Percentiles rank a stretch among this genome's conserved stretches.
Evolutionary conservation across 2,329 filamentous ascomycete species (phyloP).

Genomic region (Amesomyces nigricolor): DNA sequence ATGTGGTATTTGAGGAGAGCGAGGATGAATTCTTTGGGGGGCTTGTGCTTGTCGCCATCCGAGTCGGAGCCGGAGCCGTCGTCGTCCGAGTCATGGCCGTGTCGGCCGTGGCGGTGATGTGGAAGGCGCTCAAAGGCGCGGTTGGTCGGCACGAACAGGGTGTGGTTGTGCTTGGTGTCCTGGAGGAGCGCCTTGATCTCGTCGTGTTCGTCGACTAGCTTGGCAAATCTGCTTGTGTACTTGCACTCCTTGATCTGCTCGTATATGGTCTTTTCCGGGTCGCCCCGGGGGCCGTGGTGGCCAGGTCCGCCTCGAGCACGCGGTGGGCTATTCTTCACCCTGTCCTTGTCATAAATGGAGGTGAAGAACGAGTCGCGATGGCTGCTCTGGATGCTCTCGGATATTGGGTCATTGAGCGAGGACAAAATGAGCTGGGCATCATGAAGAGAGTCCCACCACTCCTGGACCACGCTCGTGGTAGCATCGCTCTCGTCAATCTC

Average conservation of each 20-base stretch:
- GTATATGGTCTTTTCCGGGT: slow-evolving; percentile 67
- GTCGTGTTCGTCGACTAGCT: slow-evolving; percentile 66
- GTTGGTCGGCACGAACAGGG: slow-evolving; percentile 75
- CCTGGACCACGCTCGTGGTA: slow-evolving; percentile 5
- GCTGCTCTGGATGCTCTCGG: slow-evolving; percentile 3
- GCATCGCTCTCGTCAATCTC: not conserved
- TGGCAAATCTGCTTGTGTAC: slow-evolving; percentile 69
- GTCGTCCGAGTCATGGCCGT: slow-evolving; percentile 5
- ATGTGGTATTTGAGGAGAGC: slow-evolving; percentile 71
- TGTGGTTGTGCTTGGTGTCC: slow-evolving; percentile 68
- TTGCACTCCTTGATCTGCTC: slow-evolving; percentile 71
- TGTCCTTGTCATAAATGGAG: not conserved
- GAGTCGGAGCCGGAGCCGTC: not conserved
- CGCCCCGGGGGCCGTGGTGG: slow-evolving; percentile 27
- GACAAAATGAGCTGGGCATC: slow-evolving; percentile 4
- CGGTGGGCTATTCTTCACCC: not conserved
- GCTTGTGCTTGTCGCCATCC: slow-evolving; percentile 33
- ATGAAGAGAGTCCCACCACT: slow-evolving; percentile 18
- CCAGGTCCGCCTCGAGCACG: slow-evolving; percentile 22
- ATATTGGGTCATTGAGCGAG: slow-evolving; percentile 13
- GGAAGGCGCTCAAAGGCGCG: slow-evolving; percentile 63
- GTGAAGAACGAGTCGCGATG: slow-evolving; percentile 2
- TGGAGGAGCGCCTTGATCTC: slow-evolving; percentile 62
- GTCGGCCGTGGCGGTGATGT: slow-evolving; percentile 2
- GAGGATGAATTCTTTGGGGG: slow-evolving; percentile 64